Evolutionary conservation across 2,329 filamentous ascomycete species (phyloP).

Genomic region (Talaromyces verruculosus): DNA sequence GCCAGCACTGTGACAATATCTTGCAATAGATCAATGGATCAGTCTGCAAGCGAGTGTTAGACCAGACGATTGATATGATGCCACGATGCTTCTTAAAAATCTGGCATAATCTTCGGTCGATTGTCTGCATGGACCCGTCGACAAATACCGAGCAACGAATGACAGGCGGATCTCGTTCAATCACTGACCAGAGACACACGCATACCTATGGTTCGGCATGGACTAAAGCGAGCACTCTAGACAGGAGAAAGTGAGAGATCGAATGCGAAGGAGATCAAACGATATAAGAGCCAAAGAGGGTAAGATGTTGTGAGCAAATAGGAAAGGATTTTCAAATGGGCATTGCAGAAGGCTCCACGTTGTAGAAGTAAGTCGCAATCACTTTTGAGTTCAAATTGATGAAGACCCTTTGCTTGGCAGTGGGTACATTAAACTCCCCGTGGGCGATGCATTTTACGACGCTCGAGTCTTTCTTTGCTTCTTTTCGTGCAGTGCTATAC

Average conservation of each 20-base stretch:
- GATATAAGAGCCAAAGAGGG: not conserved
- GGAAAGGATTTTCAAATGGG: constrained; percentile 6
- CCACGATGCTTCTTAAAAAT: constrained; percentile 9
- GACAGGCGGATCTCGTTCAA: not conserved
- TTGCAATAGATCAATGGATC: not conserved
- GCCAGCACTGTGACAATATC: not conserved
- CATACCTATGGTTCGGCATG: constrained; percentile 3
- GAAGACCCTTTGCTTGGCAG: constrained; percentile 16
- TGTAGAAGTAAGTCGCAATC: constrained; percentile 14
- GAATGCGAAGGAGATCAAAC: not conserved
- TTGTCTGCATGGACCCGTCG: constrained; percentile 18
- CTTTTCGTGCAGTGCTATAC: not conserved
- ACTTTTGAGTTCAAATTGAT: constrained; percentile 3
- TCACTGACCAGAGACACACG: not conserved
- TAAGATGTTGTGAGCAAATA: constrained; percentile 1
- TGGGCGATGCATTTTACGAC: constrained; percentile 3
- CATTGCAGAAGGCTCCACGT: constrained; percentile 9
- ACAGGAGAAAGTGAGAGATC: not conserved
- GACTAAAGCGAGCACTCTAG: not conserved
- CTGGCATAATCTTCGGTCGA: constrained; percentile 15
- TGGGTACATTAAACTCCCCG: not conserved
- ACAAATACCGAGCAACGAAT: constrained; percentile 16
- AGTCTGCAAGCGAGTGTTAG: not conserved
- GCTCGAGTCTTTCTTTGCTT: not conserved
- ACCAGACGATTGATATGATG: not conserved